phyloP scores from a whole-genome alignment of 768 basidiomycete genomes.

The Dentipellis sp. region DNA sequence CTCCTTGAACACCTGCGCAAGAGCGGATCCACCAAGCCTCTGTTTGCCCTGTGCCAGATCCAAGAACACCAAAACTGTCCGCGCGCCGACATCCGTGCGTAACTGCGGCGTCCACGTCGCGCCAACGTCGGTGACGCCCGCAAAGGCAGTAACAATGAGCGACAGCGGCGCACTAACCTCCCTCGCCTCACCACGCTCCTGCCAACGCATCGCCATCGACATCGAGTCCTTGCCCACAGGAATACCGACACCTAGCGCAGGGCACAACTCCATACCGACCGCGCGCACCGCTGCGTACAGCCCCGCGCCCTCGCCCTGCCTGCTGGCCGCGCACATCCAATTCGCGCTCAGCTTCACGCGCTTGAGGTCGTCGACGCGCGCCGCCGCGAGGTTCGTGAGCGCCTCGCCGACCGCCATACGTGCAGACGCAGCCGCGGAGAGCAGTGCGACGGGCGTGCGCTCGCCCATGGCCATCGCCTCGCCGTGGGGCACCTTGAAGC shows the following conservation, averaged over 20 bases:
- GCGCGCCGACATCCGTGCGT: slow-evolving; percentile 44
- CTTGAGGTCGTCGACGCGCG: slow-evolving; percentile 57
- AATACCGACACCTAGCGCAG: slow-evolving; percentile 82
- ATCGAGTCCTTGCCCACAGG: slow-evolving; percentile 99
- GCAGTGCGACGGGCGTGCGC: slow-evolving; percentile 85
- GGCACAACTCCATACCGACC: slow-evolving; percentile 90
- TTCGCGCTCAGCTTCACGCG: slow-evolving; percentile 95
- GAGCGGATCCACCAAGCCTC: slow-evolving; percentile 84
- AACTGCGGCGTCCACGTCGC: slow-evolving; percentile 92
- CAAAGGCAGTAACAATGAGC: slow-evolving; percentile 91
- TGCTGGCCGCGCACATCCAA: slow-evolving; percentile 97
- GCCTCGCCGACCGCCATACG: slow-evolving; percentile 95
- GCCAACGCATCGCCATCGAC: slow-evolving; percentile 99
- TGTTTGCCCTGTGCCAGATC: slow-evolving; percentile 79
- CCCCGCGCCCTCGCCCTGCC: slow-evolving; percentile 79
- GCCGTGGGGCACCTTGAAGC: slow-evolving; percentile 74
- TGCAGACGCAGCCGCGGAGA: slow-evolving; percentile 83
- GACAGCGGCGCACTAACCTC: slow-evolving; percentile 90
- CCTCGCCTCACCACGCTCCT: slow-evolving; percentile 46
- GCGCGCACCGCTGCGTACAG: slow-evolving; percentile 88
- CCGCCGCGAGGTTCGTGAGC: slow-evolving; percentile 83
- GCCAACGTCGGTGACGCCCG: slow-evolving; percentile 69
- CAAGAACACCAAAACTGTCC: slow-evolving; percentile 75
- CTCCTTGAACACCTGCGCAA: slow-evolving; percentile 96
- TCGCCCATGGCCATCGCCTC: slow-evolving; percentile 99